phyloP scores from a whole-genome alignment of 352 stramenopile genomes.

The Blastocystis hominis region DNA sequence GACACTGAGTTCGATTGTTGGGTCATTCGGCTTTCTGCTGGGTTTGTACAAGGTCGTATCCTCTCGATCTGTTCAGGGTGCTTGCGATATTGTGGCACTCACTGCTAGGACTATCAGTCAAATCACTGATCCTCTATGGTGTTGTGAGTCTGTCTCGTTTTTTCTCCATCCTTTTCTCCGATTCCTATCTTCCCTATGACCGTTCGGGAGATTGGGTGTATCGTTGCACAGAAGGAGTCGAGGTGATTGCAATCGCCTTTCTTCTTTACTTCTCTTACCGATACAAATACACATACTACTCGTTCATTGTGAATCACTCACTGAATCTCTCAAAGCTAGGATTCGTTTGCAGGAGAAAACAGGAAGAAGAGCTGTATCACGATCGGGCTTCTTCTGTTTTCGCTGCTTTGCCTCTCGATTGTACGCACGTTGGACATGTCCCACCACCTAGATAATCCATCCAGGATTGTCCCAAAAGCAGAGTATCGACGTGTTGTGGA shows the following conservation, averaged over 20 bases:
- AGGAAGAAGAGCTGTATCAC: neutral
- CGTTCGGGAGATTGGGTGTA: constrained; percentile 17
- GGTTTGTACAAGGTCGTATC: neutral
- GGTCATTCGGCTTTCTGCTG: neutral
- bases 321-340: neutral
- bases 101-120: neutral
- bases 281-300: neutral
- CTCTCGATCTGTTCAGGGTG: neutral
- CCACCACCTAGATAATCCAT: neutral
- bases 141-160: neutral
- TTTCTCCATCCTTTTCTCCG: neutral
- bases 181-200: constrained; percentile 4
- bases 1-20: constrained; percentile 2
- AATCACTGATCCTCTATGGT: neutral
- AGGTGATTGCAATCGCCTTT: neutral
- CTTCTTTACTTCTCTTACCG: neutral
- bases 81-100: neutral
- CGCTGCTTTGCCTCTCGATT: neutral
- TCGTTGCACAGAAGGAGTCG: neutral
- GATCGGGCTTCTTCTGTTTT: neutral
- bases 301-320: neutral
- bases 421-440: neutral
- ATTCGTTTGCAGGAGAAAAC: neutral
- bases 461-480: neutral
- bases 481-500: neutral